Percentiles rank a stretch among this genome's conserved stretches.
These are phyloP conservation scores for Alternaria hordeiaustralica DNA, from an alignment of 2,329 filamentous ascomycete species.

Conservation along the genomic window DNA sequence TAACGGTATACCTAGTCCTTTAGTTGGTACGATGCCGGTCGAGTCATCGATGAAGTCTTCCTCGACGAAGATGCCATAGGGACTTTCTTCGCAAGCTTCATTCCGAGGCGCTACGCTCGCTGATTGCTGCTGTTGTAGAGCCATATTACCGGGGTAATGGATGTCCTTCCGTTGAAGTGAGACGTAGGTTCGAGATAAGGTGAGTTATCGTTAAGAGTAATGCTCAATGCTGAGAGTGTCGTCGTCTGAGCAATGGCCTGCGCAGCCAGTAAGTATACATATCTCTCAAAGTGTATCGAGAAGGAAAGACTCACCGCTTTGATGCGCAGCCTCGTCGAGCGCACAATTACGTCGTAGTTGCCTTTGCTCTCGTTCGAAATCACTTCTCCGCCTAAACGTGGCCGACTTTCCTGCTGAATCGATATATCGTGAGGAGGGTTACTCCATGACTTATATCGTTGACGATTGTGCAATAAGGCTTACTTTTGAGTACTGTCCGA, in stretches of 20 bases:
- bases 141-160: background rate
- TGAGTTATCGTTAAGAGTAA: background rate
- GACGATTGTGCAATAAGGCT: rapidly evolving
- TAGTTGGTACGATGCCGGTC: background rate
- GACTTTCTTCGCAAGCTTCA: background rate
- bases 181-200: background rate
- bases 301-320: background rate
- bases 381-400: rapidly evolving
- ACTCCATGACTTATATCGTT: background rate
- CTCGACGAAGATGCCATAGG: background rate
- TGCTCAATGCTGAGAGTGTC: background rate
- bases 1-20: background rate
- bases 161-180: background rate
- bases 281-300: background rate
- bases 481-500: background rate
- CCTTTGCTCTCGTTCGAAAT: rapidly evolving
- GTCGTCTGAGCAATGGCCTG: background rate
- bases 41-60: conserved; percentile 9
- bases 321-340: background rate
- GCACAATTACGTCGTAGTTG: background rate
- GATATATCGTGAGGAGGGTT: background rate
- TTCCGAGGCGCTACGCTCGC: rapidly evolving
- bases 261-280: background rate
- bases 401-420: background rate
- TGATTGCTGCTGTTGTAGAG: background rate